Base-by-base conservation (phyloP, 1,139 yeast genomes). In the Blastobotrys illinoisensis region DNA sequence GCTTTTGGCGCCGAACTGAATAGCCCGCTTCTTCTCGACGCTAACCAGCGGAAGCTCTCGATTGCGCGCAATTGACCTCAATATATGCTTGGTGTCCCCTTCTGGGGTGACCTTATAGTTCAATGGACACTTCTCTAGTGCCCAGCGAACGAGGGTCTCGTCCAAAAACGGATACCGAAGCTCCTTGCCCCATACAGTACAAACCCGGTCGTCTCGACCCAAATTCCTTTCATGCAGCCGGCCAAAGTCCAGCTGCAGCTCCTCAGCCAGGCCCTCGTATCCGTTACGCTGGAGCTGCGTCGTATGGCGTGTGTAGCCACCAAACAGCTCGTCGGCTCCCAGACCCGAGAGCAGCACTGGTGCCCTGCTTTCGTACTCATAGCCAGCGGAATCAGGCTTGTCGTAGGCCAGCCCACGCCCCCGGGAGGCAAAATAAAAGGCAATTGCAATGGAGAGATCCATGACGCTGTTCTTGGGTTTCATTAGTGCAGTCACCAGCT, bases 311-410 rank as follows among this genome's bases (percentile, higher is more conserved):
- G 89, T 87, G 68, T 93, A 93, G 0, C 99, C 99, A 0, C 96
- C 99, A 74, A 87, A 90, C 26, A 82, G 73, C 70, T 93, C 99
- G 71, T 93, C 99, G 0, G 99, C 99, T 1, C 99, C 99, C n/a
- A 93, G 75, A 0, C 99, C 99, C 56, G 96, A 88, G 46, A 95
- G 75, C 9, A 91, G 71, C 0, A 91, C 96, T 60, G 83, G 81
- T 9, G 89, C 80, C 7, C 70, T 67, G 14, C 91, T 80, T 43
- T 9, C 23, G 48, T 56, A 62, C 49, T 26, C 51, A 46, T 24
- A 59, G 4, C 53, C 26, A 9, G 50, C 55, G 2, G 47, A 21
- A 5, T 55, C 56, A 2, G 54, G 51, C 2, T 54, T 50, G 23
- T 62, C 68, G 51, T 64, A 57, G 0, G 55, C 36, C 11, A 61